Percentiles rank a stretch among this genome's conserved stretches.
Evolutionary conservation across 225 moss, liverwort and hornwort genomes (phyloP).

Genomic region (Polytrichum commune): DNA sequence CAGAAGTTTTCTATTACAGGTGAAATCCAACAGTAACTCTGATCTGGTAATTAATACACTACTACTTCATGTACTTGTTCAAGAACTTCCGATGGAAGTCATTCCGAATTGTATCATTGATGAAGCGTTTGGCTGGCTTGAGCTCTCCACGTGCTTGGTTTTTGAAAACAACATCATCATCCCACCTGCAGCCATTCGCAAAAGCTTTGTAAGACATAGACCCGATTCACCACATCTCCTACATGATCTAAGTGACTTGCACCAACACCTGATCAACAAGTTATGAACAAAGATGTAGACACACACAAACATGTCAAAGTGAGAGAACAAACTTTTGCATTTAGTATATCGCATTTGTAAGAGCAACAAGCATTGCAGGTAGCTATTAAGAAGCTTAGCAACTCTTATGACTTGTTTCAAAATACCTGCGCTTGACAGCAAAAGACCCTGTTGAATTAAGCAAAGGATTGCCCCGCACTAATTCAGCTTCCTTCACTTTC

Average conservation of each 20-base stretch:
- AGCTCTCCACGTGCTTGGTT: slow-evolving; percentile 93
- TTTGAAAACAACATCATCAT: slow-evolving; percentile 95
- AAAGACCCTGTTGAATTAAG: slow-evolving; percentile 86
- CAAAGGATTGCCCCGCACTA: slow-evolving; percentile 84
- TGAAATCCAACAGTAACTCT: not conserved
- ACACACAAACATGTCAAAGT: too few relatives aligned
- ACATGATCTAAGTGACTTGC: too few relatives aligned
- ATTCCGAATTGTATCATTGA: slow-evolving; percentile 96
- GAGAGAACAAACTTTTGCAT: too few relatives aligned
- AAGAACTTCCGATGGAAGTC: slow-evolving; percentile 97
- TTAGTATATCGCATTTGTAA: too few relatives aligned
- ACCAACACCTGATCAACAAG: too few relatives aligned
- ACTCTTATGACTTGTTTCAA: not conserved
- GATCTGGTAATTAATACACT: not conserved
- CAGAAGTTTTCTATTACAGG: not conserved
- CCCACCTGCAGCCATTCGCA: slow-evolving; percentile 63
- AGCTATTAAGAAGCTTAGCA: too few relatives aligned
- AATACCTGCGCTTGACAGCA: slow-evolving; percentile 87
- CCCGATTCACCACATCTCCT: too few relatives aligned
- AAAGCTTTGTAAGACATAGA: not conserved
- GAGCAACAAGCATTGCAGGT: too few relatives aligned
- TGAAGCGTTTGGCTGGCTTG: slow-evolving; percentile 87
- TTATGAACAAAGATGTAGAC: too few relatives aligned
- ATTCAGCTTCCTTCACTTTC: slow-evolving; percentile 86
- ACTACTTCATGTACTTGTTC: slow-evolving; percentile 97